Evolutionary conservation across 2,329 filamentous ascomycete species (phyloP).

Genomic region (Alternaria incomplexa): DNA sequence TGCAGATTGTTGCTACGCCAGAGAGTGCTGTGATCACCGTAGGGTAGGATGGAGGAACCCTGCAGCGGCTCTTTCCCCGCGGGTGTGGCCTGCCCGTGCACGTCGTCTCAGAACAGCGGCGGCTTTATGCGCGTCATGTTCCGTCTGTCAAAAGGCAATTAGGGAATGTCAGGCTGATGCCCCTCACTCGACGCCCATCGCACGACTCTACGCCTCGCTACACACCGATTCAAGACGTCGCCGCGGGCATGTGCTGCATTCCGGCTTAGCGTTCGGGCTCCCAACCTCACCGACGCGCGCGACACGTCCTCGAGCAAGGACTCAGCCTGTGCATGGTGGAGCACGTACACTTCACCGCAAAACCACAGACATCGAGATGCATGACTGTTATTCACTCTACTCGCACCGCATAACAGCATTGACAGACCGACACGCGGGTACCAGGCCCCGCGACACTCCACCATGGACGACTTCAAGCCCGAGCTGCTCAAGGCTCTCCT

Average conservation of each 20-base stretch:
- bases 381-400: conserved; percentile 22
- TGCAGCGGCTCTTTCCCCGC: conserved; percentile 25
- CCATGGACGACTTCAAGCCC: conserved; percentile 50
- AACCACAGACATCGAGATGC: conserved; percentile 35
- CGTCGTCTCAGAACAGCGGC: conserved; percentile 30
- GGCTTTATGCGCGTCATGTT: conserved; percentile 27
- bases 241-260: conserved; percentile 17
- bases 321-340: conserved; percentile 17
- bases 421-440: conserved; percentile 19
- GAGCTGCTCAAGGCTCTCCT: conserved; percentile 48
- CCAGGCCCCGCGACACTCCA: conserved; percentile 21
- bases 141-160: not conserved
- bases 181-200: not conserved
- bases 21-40: not conserved
- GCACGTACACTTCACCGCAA: conserved; percentile 15
- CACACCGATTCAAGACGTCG: conserved; percentile 3
- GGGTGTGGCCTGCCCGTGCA: conserved; percentile 22
- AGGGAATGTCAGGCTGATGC: not conserved
- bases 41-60: conserved; percentile 2
- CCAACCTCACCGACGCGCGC: conserved; percentile 30
- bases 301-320: conserved; percentile 17
- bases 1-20: not conserved
- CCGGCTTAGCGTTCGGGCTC: conserved; percentile 25
- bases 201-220: not conserved
- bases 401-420: conserved; percentile 18